phyloP scores from a whole-genome alignment of 371 early-diverging fungal genomes.

The Capillidium heterosporum region DNA sequence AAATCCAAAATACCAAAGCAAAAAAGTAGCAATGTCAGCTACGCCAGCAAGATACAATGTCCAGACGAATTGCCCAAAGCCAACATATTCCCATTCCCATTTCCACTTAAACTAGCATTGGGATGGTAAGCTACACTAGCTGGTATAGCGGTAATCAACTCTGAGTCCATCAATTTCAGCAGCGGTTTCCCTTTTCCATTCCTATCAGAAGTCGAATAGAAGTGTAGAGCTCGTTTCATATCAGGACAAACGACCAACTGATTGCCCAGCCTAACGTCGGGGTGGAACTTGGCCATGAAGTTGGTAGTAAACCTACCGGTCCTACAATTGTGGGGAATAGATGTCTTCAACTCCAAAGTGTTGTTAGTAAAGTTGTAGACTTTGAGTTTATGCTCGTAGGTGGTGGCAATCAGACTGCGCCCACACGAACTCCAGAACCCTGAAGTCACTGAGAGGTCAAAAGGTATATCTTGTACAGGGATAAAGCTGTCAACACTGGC shows the following conservation, averaged over 20 bases:
- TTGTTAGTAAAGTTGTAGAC: slow-evolving; percentile 9
- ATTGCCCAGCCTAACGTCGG: slow-evolving; percentile 20
- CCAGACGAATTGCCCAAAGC: slow-evolving; percentile 1
- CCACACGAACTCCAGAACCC: slow-evolving; percentile 56
- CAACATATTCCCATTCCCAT: neutral
- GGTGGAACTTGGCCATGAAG: slow-evolving; percentile 50
- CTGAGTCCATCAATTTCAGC: neutral
- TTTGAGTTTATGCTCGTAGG: slow-evolving; percentile 14
- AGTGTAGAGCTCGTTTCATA: slow-evolving; percentile 41
- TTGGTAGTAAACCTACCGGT: slow-evolving; percentile 46
- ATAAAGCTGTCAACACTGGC: slow-evolving; percentile 14
- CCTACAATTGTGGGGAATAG: slow-evolving; percentile 3
- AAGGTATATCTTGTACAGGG: slow-evolving; percentile 21
- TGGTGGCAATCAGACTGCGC: slow-evolving; percentile 17
- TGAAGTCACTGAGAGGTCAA: slow-evolving; percentile 39
- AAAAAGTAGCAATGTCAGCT: too few species aligned
- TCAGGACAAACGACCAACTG: slow-evolving; percentile 39
- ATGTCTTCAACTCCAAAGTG: neutral
- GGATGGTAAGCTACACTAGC: slow-evolving; percentile 1
- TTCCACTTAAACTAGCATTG: neutral
- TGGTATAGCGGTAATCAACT: slow-evolving; percentile 7
- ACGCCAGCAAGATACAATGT: too few species aligned
- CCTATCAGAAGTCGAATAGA: slow-evolving; percentile 22
- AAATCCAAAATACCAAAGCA: too few species aligned
- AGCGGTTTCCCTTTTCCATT: neutral